A percentile compares a stretch with the other conserved stretches of the same genome.
Evolutionary conservation across 2,329 filamentous ascomycete species (phyloP).

Genomic region (Cryphonectria parasitica): DNA sequence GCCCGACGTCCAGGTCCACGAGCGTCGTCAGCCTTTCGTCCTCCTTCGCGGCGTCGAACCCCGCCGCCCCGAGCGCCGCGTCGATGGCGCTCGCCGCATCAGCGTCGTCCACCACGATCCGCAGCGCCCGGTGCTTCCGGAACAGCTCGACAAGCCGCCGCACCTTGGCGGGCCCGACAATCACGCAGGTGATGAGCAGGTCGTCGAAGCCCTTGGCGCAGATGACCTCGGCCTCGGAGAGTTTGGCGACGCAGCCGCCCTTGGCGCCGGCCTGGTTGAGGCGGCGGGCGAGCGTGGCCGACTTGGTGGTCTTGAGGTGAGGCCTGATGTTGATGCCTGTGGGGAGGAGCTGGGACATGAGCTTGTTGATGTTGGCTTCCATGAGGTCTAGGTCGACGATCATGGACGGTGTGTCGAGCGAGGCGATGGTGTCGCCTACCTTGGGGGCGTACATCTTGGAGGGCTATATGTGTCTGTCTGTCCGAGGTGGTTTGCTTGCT

Average conservation of each 20-base stretch:
- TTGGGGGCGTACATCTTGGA: conserved; percentile 41
- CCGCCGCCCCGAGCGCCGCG: conserved; percentile 42
- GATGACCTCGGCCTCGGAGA: conserved; percentile 51
- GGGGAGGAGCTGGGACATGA: conserved; percentile 50
- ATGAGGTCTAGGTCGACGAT: conserved; percentile 56
- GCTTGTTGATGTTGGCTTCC: conserved; percentile 53
- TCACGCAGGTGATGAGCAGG: conserved; percentile 55
- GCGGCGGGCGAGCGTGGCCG: conserved; percentile 47
- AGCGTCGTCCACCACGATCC: conserved; percentile 54
- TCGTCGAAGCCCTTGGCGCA: conserved; percentile 50
- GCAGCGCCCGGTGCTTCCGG: conserved; percentile 41
- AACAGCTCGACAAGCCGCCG: conserved; percentile 49
- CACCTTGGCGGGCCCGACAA: conserved; percentile 52
- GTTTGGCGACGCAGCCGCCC: conserved; percentile 56
- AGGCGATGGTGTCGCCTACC: conserved; percentile 46
- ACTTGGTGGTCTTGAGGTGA: conserved; percentile 59
- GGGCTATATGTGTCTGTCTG: too few relatives aligned
- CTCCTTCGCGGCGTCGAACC: conserved; percentile 31
- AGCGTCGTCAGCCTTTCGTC: conserved; percentile 45
- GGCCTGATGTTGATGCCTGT: conserved; percentile 51
- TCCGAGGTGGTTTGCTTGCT: background rate
- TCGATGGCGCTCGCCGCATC: conserved; percentile 50
- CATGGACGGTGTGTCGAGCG: conserved; percentile 60
- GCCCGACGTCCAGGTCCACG: conserved; percentile 54
- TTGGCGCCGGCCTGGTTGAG: conserved; percentile 51